Evolutionary conservation across 495 filamentous ascomycete genomes (phyloP).

Genomic region (Penicillium egyptiacum): DNA sequence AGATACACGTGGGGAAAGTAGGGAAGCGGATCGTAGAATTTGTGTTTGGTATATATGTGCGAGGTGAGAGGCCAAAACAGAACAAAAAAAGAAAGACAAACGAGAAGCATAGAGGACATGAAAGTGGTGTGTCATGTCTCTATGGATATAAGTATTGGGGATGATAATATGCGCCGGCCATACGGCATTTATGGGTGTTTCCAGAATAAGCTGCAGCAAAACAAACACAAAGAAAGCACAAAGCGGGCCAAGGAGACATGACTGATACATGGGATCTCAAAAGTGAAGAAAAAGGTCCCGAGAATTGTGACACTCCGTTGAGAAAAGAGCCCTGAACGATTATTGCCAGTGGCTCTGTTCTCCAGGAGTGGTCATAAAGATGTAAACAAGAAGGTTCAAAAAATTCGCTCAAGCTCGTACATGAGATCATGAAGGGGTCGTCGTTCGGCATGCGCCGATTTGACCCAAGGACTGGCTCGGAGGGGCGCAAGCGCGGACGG

Average conservation of each 20-base stretch:
- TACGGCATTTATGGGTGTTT: slow-evolving; percentile 26
- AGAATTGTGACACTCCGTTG: slow-evolving; percentile 21
- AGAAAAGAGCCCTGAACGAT: slow-evolving; percentile 12
- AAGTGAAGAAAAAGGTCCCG: slow-evolving; percentile 21
- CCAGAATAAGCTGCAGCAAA: slow-evolving; percentile 18
- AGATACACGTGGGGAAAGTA: slow-evolving; percentile 15
- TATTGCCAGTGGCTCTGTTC: slow-evolving; percentile 9
- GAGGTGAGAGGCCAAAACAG: slow-evolving; percentile 4
- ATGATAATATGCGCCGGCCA: slow-evolving; percentile 34
- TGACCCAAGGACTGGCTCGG: slow-evolving; percentile 4
- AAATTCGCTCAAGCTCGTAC: slow-evolving; percentile 46
- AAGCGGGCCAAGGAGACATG: slow-evolving; percentile 32
- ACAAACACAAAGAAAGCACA: slow-evolving; percentile 21
- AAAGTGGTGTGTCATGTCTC: slow-evolving; percentile 19
- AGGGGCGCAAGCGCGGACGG: slow-evolving; percentile 1
- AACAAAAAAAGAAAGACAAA: slow-evolving; percentile 6
- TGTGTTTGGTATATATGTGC: slow-evolving; percentile 19
- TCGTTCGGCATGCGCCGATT: slow-evolving; percentile 12
- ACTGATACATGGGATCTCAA: slow-evolving; percentile 30
- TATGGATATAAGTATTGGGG: background rate
- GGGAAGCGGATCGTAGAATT: slow-evolving; percentile 13
- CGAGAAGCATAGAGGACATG: slow-evolving; percentile 7
- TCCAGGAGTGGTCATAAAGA: slow-evolving; percentile 23
- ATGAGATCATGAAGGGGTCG: slow-evolving; percentile 39
- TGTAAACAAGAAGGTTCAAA: slow-evolving; percentile 34